Evolutionary conservation across 2,329 filamentous ascomycete genomes (phyloP).

Genomic region (Phaeosphaeria sp.): DNA sequence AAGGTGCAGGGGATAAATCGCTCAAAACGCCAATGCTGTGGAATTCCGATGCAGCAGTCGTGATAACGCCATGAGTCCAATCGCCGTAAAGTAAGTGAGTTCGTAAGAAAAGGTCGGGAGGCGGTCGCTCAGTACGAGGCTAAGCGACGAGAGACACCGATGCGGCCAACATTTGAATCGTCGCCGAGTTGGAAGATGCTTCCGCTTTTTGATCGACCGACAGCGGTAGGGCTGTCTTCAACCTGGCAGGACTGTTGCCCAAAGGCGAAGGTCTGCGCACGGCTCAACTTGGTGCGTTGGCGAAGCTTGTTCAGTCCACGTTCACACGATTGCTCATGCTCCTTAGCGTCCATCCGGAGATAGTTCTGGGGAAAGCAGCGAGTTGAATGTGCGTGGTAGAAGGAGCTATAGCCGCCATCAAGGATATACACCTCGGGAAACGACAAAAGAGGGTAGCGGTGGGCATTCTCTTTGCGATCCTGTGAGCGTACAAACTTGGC

Average conservation of each 20-base stretch:
- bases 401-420: constrained; percentile 93
- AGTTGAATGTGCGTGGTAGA: constrained; percentile 79
- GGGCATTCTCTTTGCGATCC: constrained; percentile 84
- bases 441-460: constrained; percentile 85
- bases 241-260: constrained; percentile 71
- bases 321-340: constrained; percentile 92
- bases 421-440: constrained; percentile 98
- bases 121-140: constrained; percentile 45
- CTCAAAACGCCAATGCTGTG: constrained; percentile 44
- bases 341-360: constrained; percentile 92
- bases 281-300: constrained; percentile 81
- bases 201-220: constrained; percentile 42
- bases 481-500: constrained; percentile 89
- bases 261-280: constrained; percentile 95
- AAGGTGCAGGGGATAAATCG: constrained; percentile 32
- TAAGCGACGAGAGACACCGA: constrained; percentile 45
- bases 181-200: constrained; percentile 39
- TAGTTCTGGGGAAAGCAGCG: constrained; percentile 95
- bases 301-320: constrained; percentile 93
- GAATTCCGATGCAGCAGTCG: constrained; percentile 38
- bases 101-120: constrained; percentile 40
- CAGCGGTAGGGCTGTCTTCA: constrained; percentile 67
- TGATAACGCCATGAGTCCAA: constrained; percentile 47
- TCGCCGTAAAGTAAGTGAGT: constrained; percentile 41
- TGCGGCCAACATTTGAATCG: constrained; percentile 41